These are phyloP conservation scores for Ceratocystis lukuohia DNA, from an alignment of 2,329 filamentous ascomycete species.

Conservation along the genomic window DNA sequence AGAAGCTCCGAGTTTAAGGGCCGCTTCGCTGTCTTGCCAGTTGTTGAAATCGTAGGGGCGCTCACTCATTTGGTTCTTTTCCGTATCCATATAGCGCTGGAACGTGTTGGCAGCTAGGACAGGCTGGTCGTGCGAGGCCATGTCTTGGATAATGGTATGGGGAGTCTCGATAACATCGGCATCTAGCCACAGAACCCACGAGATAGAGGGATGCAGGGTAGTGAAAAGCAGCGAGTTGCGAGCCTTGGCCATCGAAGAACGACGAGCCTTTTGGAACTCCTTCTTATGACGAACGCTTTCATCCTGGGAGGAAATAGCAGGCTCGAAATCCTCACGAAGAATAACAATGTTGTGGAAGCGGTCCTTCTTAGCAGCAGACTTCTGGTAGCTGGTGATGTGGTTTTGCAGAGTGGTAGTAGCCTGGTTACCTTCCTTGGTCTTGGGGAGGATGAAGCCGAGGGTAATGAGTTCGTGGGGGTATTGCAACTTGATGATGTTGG, in stretches of 20 bases:
- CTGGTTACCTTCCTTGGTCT: slow-evolving; percentile 79
- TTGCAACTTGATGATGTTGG: slow-evolving; percentile 67
- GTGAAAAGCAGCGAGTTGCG: slow-evolving; percentile 93
- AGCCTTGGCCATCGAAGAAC: slow-evolving; percentile 83
- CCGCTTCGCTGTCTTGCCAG: slow-evolving; percentile 81
- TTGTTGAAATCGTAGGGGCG: slow-evolving; percentile 95
- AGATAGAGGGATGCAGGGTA: slow-evolving; percentile 76
- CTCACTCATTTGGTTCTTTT: slow-evolving; percentile 56
- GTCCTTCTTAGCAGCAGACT: slow-evolving; percentile 56
- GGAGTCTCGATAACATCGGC: slow-evolving; percentile 85
- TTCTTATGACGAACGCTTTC: slow-evolving; percentile 88
- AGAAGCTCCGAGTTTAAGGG: slow-evolving; percentile 57
- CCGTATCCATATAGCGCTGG: slow-evolving; percentile 63
- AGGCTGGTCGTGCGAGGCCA: slow-evolving; percentile 76
- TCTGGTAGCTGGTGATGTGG: slow-evolving; percentile 74
- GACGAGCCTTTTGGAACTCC: slow-evolving; percentile 71
- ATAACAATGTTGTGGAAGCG: slow-evolving; percentile 91
- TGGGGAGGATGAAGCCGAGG: slow-evolving; percentile 89
- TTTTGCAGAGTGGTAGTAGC: slow-evolving; percentile 74
- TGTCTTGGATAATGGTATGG: slow-evolving; percentile 72
- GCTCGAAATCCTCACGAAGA: slow-evolving; percentile 85
- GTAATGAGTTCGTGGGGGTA: slow-evolving; percentile 95
- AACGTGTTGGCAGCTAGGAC: slow-evolving; percentile 93
- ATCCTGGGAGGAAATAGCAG: slow-evolving; percentile 63
- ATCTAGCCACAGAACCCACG: slow-evolving; percentile 96